Base-by-base conservation (phyloP, 352 stramenopile genomes). In the Blastocystis sp. region DNA sequence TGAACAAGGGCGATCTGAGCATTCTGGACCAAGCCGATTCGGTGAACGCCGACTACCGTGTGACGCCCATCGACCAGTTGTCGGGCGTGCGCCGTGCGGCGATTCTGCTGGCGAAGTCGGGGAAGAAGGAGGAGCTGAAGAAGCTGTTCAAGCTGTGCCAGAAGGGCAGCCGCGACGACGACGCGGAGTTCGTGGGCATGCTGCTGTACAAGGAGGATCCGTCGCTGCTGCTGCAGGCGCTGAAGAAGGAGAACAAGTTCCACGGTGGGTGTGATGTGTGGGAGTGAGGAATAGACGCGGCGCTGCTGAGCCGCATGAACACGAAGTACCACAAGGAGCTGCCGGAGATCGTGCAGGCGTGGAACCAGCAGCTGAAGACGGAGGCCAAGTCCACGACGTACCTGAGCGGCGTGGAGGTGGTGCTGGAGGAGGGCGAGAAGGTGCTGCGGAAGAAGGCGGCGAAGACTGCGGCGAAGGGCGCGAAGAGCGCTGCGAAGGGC, bases 121-220 rank as follows among this genome's bases (percentile, higher is more conserved):
- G 65, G 4, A 87, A 87, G 77, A 87, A 87, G 56, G 65, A 87
- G 41, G 77, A 87, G 56, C 56, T 87, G 65, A 71, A 79, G 17
- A 76, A 74, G 56, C 62, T 87, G 11, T 77, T 87, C 56, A 74
- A 87, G 52, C 52, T 87, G 34, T 87, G 77, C 52, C 61, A 64
- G 62, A 76, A 87, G 65, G 70, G 21, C 23, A 56, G 43, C 53
- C 77, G 77, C 23, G 41, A 48, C 2, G 59, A 67, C 11, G 77
- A 87, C 56, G 77, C 77, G 23, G 65, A 77, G 43, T 87, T 87
- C 62, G 62, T 87, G 2, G 77, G 17, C 5, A 77, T 28, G 3
- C 70, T 87, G 48, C 65, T 87, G 2, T 87, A 87, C 43, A 77
- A 74, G 65, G 65, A 74, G 7, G 77, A 87, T 28, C 77, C 77